Evolutionary conservation across 148 eudicot genomes (phyloP), one percentile per base, ranked within the genome.

Genomic region (Vaccinium corymbosum): DNA sequence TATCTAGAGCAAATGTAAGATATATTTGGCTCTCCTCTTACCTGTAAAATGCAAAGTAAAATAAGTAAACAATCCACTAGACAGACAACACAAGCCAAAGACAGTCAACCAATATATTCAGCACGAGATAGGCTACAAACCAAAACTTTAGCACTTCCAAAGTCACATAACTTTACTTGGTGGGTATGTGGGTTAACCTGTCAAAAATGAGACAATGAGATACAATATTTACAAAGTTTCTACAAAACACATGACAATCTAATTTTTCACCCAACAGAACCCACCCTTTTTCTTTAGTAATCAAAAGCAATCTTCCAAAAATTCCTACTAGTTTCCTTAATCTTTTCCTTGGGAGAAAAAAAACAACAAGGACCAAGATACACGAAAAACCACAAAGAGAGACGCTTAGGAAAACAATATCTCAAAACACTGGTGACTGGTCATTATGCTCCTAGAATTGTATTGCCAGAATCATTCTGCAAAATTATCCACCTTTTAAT

Each of bases 91-190:
- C 80, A 9, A 9, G 25, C 25, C 52, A 75, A 46, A 66, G 25
- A 17, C 48, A 42, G 29, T 17, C 71, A 46, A 78, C 70, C 6
- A 1, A 84, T 42, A 62, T 62, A 8, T 53, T 6, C 3, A 4
- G 9, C 12, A 22, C 15, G 17, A 62, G 64, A 46, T 19, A 14
- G 38, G 56, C 73, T 64, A 85, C 92, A 10, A 15, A 94, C 98
- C 97, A 95, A 80, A 51, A 95, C 94, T 93, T 95, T 95, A 50
- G 98, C 98, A 87, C 98, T 95, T 87, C 98, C 97, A 85, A 95
- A 95, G 80, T 95, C 98, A 72, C 98, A 95, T 55, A 94, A 59
- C 81, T 94, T 94, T 73, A 95, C 89, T 82, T 94, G 98, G 81
- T 95, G 95, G 2, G 96, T 95, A 82, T 93, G 98, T 1, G 95